Evolutionary conservation across 345 rosid genomes (phyloP).

Genomic region (Eucalyptus curtisii): DNA sequence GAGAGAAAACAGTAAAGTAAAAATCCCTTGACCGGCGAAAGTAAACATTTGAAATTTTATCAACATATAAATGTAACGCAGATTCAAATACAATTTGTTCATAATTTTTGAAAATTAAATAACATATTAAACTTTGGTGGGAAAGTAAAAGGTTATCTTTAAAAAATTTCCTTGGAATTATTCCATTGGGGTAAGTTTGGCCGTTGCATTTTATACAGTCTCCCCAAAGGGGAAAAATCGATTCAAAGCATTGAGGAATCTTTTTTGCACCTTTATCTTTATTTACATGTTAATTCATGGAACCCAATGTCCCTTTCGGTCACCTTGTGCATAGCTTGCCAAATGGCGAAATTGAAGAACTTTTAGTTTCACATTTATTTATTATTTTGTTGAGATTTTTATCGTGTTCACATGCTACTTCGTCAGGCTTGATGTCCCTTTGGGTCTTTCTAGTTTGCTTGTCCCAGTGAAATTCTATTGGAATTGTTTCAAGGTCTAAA

Average conservation of each 20-base stretch:
- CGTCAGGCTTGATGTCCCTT: not conserved
- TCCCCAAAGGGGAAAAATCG: not conserved
- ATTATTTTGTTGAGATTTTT: not conserved
- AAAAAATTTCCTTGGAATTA: too few species aligned
- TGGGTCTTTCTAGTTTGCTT: not conserved
- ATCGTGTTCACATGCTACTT: not conserved
- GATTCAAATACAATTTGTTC: too few species aligned
- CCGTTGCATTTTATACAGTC: not conserved
- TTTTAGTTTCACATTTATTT: not conserved
- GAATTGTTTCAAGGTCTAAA: not conserved
- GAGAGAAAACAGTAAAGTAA: too few species aligned
- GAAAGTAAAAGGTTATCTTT: too few species aligned
- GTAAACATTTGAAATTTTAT: too few species aligned
- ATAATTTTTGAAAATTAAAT: too few species aligned
- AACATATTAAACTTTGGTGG: too few species aligned
- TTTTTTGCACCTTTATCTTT: not conserved
- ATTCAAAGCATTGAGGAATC: not conserved
- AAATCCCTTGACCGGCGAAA: too few species aligned
- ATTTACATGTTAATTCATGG: not conserved
- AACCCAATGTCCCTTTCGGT: not conserved
- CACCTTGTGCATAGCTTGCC: not conserved
- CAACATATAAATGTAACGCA: too few species aligned
- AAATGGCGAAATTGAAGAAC: not conserved
- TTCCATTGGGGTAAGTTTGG: too few species aligned
- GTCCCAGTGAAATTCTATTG: not conserved